Conservation (phyloP, 2,329 filamentous ascomycete genomes). For the Emmonsiellopsis sp. region DNA sequence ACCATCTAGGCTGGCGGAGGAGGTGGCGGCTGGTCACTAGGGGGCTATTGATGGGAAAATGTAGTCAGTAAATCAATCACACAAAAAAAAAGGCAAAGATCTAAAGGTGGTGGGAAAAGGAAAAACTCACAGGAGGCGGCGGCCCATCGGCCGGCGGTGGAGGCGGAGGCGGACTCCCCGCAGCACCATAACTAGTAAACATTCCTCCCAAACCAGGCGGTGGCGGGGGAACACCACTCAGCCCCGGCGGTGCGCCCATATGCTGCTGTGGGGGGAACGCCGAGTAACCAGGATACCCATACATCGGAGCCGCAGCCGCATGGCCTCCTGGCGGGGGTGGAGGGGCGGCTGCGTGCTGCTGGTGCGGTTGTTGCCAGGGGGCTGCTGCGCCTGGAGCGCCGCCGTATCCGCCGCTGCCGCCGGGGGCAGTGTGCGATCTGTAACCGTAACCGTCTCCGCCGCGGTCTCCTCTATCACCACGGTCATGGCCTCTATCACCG, state of each 20-base stretch:
- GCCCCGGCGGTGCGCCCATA: conserved; percentile 47
- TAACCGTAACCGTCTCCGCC: conserved; percentile 22
- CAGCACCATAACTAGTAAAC: conserved; percentile 25
- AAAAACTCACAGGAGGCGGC: conserved; percentile 30
- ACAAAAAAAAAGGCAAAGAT: not conserved
- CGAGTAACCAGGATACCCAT: conserved; percentile 49
- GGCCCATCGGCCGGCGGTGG: conserved; percentile 34
- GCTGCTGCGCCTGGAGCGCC: conserved; percentile 36
- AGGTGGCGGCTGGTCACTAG: conserved; percentile 52
- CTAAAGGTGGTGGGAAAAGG: not conserved
- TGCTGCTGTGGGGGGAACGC: conserved; percentile 35
- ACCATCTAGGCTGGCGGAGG: conserved; percentile 37
- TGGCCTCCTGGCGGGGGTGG: conserved; percentile 24
- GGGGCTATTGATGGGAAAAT: conserved; percentile 22
- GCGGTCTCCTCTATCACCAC: conserved; percentile 28
- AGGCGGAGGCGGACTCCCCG: conserved; percentile 27
- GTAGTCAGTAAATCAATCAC: conserved; percentile 12
- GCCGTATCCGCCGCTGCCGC: conserved; percentile 38
- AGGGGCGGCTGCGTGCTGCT: conserved; percentile 29
- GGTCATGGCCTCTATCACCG: conserved; percentile 35
- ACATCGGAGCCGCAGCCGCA: conserved; percentile 26
- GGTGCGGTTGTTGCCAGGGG: conserved; percentile 51
- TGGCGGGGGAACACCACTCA: conserved; percentile 51
- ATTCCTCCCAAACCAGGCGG: conserved; percentile 36
- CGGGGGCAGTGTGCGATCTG: conserved; percentile 14